Evolutionary conservation across 306 rosid species (phyloP), one percentile per base, ranked within the genome.

Genomic region (Luffa acutangula): DNA sequence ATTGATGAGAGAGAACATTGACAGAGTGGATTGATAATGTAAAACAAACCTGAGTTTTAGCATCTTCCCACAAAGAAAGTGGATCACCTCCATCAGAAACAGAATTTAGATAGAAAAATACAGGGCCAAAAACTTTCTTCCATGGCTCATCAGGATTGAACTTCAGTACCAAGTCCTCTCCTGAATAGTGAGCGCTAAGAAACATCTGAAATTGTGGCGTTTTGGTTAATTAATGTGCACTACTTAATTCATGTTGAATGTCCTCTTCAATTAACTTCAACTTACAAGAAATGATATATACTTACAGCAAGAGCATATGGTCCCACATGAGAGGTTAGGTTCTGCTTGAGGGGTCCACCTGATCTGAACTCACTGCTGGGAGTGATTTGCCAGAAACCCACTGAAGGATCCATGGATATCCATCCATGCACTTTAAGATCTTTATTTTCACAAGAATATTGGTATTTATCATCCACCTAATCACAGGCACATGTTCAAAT

Each of bases 51-150:
- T 95, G 97, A 6, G 66, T 63, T 82, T 92, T 92, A 37, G 97
- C 96, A 25, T 95, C 92, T 41, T 90, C 85, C 98, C 98, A 95
- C 7, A 95, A 85, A 12, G 12, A 77, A 80, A 76, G 71, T 12
- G 89, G 88, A 67, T 85, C 86, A 69, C 20, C 66, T 45, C 79
- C 87, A n/a, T 82, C 52, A 53, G 78, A 69, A 18, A 87, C 21
- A 79, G 91, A 89, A 82, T 95, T 95, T 39, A 91, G 80, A 80
- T 92, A 88, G 59, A 92, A 74, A 80, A 91, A 95, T 77, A 95
- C 84, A 3, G 97, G 98, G 41, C 98, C 98, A 59, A 87, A 91
- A n/a, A 95, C 97, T 81, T 91, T 95, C 89, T 92, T 95, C 98
- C 98, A 95, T 18, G 93, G 69, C 87, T 95, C 97, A 41, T 88